phyloP scores from a whole-genome alignment of 768 basidiomycete species.

The Phaeotremella skinneri region DNA sequence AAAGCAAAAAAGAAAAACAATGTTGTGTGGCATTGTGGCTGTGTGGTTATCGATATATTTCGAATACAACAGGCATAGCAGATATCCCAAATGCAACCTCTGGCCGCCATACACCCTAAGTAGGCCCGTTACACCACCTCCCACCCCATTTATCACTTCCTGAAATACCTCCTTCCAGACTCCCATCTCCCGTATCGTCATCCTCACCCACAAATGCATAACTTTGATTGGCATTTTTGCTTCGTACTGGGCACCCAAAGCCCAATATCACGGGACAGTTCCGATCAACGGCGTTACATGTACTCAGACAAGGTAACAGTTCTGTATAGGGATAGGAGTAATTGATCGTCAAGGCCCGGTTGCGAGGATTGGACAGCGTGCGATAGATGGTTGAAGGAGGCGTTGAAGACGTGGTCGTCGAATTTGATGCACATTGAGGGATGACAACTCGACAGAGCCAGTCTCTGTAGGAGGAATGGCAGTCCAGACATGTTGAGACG shows the following conservation, averaged over 20 bases:
- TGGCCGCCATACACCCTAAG: too few species aligned
- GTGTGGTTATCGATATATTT: not conserved
- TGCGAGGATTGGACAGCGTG: constrained; percentile 18
- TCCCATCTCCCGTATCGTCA: constrained; percentile 28
- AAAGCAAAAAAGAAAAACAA: too few species aligned
- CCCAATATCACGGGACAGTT: constrained; percentile 50
- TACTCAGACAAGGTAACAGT: constrained; percentile 47
- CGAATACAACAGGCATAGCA: not conserved
- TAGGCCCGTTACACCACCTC: constrained; percentile 45
- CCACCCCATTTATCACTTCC: constrained; percentile 41
- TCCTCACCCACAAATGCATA: constrained; percentile 47
- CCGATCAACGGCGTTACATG: constrained; percentile 46
- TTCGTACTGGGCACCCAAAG: constrained; percentile 45
- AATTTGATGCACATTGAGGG: constrained; percentile 35
- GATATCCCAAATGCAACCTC: too few species aligned
- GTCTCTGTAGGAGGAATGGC: constrained; percentile 46
- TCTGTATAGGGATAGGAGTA: constrained; percentile 41
- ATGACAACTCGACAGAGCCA: constrained; percentile 49
- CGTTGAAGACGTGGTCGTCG: constrained; percentile 2
- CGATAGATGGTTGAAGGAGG: constrained; percentile 22
- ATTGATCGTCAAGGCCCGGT: not conserved
- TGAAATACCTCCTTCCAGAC: constrained; percentile 20
- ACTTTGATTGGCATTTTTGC: constrained; percentile 31
- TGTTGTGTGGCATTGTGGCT: too few species aligned
- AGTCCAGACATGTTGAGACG: constrained; percentile 48